Conservation (phyloP, 2,329 filamentous ascomycete genomes). For the Ceratocystis cacaofunesta region DNA sequence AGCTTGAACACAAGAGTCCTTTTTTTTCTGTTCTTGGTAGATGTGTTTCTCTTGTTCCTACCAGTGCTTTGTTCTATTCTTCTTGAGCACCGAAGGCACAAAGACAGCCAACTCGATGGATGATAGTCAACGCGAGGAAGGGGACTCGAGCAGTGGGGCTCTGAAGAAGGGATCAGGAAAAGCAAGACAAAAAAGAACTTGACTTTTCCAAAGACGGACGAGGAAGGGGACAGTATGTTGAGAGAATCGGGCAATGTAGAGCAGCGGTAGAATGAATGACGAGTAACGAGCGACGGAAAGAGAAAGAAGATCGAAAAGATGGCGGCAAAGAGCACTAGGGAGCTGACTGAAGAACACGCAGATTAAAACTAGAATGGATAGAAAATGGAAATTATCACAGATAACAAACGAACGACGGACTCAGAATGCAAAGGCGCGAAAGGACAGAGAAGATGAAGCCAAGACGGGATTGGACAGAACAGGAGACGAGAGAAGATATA, state of each 20-base stretch:
- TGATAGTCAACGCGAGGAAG: neutral
- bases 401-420: neutral
- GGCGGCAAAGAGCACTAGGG: neutral
- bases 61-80: neutral
- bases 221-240: neutral
- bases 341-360: neutral
- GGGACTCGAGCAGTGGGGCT: neutral
- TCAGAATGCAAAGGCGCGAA: neutral
- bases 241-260: neutral
- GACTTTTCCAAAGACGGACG: neutral
- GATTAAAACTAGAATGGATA: neutral
- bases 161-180: neutral
- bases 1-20: too few species aligned
- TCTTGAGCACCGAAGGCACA: too few species aligned
- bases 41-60: too few species aligned
- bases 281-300: slow-evolving; percentile 1
- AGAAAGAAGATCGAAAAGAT: neutral
- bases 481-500: neutral
- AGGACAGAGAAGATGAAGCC: neutral
- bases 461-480: neutral
- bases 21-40: too few species aligned
- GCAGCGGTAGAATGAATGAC: neutral
- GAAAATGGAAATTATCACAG: neutral
- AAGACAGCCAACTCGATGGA: neutral
- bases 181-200: neutral